Evolutionary conservation across 1,139 yeast species (phyloP).

Genomic region (Suhomyces yuchorum): DNA sequence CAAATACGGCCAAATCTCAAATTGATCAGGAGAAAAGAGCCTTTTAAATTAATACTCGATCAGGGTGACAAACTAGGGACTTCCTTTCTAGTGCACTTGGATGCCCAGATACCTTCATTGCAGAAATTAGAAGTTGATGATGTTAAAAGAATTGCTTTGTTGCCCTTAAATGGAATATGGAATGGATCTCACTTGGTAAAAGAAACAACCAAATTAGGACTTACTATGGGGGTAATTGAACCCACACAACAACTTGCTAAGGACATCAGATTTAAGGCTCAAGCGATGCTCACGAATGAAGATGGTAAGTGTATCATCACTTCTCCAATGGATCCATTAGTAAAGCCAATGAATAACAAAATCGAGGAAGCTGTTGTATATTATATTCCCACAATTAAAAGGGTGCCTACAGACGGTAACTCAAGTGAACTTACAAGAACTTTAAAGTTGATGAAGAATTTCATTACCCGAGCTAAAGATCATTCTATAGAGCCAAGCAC

Average conservation of each 20-base stretch:
- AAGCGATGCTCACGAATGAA: conserved; percentile 6
- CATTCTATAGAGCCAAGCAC: neutral
- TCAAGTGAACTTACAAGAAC: conserved; percentile 58
- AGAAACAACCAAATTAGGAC: conserved; percentile 6
- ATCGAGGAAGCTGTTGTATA: conserved; percentile 48
- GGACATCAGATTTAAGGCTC: conserved; percentile 43
- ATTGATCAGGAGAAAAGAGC: conserved; percentile 26
- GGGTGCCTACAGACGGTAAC: conserved; percentile 42
- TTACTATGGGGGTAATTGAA: conserved; percentile 22
- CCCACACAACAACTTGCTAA: conserved; percentile 47
- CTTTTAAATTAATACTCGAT: conserved; percentile 28
- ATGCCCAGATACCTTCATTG: conserved; percentile 36
- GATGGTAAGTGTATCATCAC: conserved; percentile 12
- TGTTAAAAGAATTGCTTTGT: conserved; percentile 44
- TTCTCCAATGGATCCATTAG: conserved; percentile 61
- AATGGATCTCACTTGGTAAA: conserved; percentile 19
- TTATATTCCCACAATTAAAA: conserved; percentile 51
- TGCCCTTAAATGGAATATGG: conserved; percentile 41
- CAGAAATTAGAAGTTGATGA: conserved; percentile 43
- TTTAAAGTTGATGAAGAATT: conserved; percentile 42
- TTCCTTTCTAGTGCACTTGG: conserved; percentile 36
- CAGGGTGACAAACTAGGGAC: conserved; percentile 36
- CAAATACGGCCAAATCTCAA: conserved; percentile 14
- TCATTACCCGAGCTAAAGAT: conserved; percentile 24
- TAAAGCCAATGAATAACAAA: conserved; percentile 59